A percentile compares a stretch with the other conserved stretches of the same genome.
Conservation (phyloP, 805 yeast species). For the Wickerhamiella parazyma region DNA sequence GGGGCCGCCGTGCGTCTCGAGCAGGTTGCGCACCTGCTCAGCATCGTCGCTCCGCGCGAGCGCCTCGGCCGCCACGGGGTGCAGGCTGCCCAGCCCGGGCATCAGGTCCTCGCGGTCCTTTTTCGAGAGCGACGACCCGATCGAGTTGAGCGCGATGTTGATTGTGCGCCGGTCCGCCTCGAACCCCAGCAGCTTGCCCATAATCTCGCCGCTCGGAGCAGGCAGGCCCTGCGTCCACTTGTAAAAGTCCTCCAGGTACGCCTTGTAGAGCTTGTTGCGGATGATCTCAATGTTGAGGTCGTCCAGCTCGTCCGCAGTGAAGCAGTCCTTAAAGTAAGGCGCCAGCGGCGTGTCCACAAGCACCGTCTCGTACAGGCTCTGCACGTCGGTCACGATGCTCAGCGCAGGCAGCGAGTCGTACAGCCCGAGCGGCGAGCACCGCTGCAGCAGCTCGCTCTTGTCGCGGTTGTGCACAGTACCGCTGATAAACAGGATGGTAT, state of each 20-base stretch:
- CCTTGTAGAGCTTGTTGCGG: conserved; percentile 81
- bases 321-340: conserved; percentile 83
- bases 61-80: conserved; percentile 51
- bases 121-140: conserved; percentile 64
- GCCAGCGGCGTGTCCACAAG: conserved; percentile 95
- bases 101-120: conserved; percentile 59
- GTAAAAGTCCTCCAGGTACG: conserved; percentile 79
- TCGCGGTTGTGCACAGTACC: conserved; percentile 96
- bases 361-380: conserved; percentile 83
- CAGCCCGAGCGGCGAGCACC: conserved; percentile 98
- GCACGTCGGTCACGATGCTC: conserved; percentile 88
- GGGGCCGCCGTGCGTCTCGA: conserved; percentile 21
- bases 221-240: conserved; percentile 52
- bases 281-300: conserved; percentile 92
- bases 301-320: conserved; percentile 77
- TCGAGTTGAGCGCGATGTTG: conserved; percentile 80
- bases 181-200: conserved; percentile 64
- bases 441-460: conserved; percentile 67
- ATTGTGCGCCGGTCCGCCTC: conserved; percentile 94
- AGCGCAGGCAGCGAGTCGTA: conserved; percentile 94
- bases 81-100: conserved; percentile 72
- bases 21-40: conserved; percentile 52
- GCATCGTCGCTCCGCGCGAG: conserved; percentile 70
- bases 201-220: conserved; percentile 66
- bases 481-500: conserved; percentile 87